Conservation (phyloP, 1,284 basidiomycete species). For the Boletus sp. region DNA sequence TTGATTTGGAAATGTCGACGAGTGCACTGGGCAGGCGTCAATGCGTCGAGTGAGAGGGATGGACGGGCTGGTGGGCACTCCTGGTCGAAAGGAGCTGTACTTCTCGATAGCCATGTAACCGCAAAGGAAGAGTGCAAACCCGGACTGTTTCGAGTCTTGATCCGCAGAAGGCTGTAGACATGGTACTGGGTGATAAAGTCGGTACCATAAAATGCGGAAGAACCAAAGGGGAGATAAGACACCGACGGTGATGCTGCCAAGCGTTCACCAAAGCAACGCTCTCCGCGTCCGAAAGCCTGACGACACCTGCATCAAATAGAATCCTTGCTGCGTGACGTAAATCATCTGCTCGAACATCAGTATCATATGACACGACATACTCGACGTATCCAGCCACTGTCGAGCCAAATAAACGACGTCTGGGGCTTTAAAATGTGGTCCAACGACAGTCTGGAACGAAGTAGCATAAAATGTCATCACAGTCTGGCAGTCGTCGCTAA, state of each 20-base stretch:
- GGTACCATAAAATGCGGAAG: conserved; percentile 6
- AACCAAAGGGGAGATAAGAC: neutral
- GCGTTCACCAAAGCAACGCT: conserved; percentile 61
- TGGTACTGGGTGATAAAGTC: conserved; percentile 55
- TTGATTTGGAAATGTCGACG: conserved; percentile 83
- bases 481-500: conserved; percentile 65
- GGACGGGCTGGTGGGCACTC: conserved; percentile 47
- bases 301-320: conserved; percentile 76
- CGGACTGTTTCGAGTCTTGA: conserved; percentile 56
- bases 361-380: conserved; percentile 46
- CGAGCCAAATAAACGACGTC: conserved; percentile 73
- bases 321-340: conserved; percentile 74
- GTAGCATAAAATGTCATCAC: conserved; percentile 80
- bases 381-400: conserved; percentile 74
- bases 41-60: neutral
- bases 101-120: conserved; percentile 85
- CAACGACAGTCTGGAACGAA: conserved; percentile 63
- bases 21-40: conserved; percentile 60
- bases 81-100: conserved; percentile 76
- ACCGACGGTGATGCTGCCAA: conserved; percentile 72
- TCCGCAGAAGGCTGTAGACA: conserved; percentile 59
- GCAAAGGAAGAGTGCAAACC: conserved; percentile 77
- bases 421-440: conserved; percentile 62
- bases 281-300: conserved; percentile 68
- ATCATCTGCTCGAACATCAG: conserved; percentile 53